Evolutionary conservation across 208 protist species (phyloP).

Genomic region (Crithidia thermophila): DNA sequence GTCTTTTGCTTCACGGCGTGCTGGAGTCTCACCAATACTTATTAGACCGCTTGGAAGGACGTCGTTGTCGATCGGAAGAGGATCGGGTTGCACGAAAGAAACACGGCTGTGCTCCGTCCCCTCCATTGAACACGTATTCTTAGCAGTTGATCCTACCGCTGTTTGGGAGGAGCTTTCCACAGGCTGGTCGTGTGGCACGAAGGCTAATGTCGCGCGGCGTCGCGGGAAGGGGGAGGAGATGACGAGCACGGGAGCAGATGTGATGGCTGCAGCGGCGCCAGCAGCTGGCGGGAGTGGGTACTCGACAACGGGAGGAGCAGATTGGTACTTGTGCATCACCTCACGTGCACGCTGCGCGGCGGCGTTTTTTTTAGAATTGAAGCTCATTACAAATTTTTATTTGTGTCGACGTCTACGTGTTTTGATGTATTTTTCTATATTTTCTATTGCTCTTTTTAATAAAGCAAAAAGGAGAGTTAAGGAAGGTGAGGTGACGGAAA

Average conservation of each 20-base stretch:
- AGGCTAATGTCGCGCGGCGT: conserved; percentile 43
- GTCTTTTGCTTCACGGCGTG: too few relatives aligned
- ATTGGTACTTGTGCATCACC: not conserved
- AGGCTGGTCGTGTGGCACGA: conserved; percentile 52
- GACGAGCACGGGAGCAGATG: conserved; percentile 27
- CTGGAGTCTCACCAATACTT: too few relatives aligned
- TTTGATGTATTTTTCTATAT: not conserved
- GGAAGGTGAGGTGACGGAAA: too few relatives aligned
- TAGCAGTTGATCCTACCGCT: too few relatives aligned
- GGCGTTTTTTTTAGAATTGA: not conserved
- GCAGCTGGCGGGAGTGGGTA: not conserved
- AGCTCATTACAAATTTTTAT: too few relatives aligned
- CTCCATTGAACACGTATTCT: too few relatives aligned
- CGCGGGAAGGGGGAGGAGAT: conserved; percentile 52
- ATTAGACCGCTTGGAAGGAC: not conserved
- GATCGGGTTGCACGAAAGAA: conserved; percentile 4
- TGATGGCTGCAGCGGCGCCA: not conserved
- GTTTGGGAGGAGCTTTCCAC: not conserved
- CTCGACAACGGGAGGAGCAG: not conserved
- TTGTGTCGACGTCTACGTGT: not conserved
- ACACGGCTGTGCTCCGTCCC: not conserved
- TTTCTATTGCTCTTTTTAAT: not conserved
- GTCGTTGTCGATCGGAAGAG: not conserved
- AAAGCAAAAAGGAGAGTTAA: too few relatives aligned
- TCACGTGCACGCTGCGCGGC: conserved; percentile 2